A percentile compares a stretch with the other conserved stretches of the same genome.
Evolutionary conservation across 2,329 filamentous ascomycete genomes (phyloP).

Genomic region (Fusarium redolens): DNA sequence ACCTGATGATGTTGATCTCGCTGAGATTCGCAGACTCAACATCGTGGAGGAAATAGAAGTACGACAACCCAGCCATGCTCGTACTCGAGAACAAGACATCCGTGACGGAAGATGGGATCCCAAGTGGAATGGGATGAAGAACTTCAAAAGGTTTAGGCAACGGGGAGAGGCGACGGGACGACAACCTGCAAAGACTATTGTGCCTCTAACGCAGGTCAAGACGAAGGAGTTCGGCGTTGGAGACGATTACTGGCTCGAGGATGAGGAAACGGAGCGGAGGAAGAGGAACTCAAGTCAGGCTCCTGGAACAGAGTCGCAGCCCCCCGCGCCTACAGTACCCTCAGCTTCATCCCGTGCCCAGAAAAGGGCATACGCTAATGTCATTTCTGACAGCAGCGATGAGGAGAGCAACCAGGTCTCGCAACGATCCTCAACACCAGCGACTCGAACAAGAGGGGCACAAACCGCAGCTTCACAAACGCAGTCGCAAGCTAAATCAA

Average conservation of each 20-base stretch:
- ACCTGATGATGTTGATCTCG: slow-evolving; percentile 75
- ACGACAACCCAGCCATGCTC: slow-evolving; percentile 49
- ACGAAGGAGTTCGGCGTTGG: slow-evolving; percentile 79
- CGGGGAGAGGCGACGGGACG: slow-evolving; percentile 63
- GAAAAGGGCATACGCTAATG: slow-evolving; percentile 40
- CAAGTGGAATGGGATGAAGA: slow-evolving; percentile 92
- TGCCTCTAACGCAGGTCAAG: slow-evolving; percentile 77
- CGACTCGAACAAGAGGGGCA: slow-evolving; percentile 41
- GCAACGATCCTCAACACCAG: slow-evolving; percentile 4
- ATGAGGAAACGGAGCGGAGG: slow-evolving; percentile 52
- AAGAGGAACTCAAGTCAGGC: slow-evolving; percentile 45
- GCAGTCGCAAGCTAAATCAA: slow-evolving; percentile 46
- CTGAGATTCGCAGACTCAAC: slow-evolving; percentile 77
- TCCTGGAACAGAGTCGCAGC: slow-evolving; percentile 35
- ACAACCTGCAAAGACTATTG: slow-evolving; percentile 66
- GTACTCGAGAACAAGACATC: slow-evolving; percentile 60
- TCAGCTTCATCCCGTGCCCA: slow-evolving; percentile 14
- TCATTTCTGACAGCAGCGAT: slow-evolving; percentile 54
- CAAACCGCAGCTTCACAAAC: slow-evolving; percentile 42
- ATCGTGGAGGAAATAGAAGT: slow-evolving; percentile 83
- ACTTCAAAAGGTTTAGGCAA: slow-evolving; percentile 89
- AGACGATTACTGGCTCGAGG: slow-evolving; percentile 80
- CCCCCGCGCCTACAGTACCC: slow-evolving; percentile 17
- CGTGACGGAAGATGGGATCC: slow-evolving; percentile 79
- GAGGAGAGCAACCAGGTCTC: slow-evolving; percentile 39